phyloP scores from a whole-genome alignment of 73 alveolate genomes.

The Paramecium caudatum region DNA sequence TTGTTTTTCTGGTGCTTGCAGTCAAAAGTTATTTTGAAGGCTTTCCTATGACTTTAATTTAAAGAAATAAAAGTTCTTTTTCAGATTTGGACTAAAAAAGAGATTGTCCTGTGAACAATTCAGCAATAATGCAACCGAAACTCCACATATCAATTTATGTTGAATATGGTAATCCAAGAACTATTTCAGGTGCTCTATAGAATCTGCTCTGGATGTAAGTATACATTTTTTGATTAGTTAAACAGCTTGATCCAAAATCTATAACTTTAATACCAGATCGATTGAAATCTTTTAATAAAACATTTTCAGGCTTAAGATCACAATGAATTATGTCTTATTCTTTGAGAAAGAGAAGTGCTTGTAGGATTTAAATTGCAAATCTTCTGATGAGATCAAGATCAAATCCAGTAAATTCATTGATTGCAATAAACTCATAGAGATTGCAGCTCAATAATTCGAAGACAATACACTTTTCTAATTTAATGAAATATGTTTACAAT shows the following conservation, averaged over 20 bases:
- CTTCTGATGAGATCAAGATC: conserved; percentile 88
- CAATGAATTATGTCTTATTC: conserved; percentile 86
- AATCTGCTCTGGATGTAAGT: conserved; percentile 85
- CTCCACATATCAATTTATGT: conserved; percentile 90
- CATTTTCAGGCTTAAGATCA: conserved; percentile 95
- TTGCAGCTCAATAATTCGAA: conserved; percentile 85
- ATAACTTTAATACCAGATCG: conserved; percentile 85
- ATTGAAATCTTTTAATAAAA: conserved; percentile 83
- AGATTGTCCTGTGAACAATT: conserved; percentile 86
- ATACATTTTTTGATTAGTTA: conserved; percentile 80
- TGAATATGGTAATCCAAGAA: conserved; percentile 84
- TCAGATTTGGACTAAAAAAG: conserved; percentile 64
- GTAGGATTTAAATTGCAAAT: conserved; percentile 90
- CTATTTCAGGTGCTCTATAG: conserved; percentile 89
- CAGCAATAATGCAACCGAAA: conserved; percentile 90
- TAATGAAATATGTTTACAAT: conserved; percentile 79
- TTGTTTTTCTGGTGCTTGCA: not conserved
- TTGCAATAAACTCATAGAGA: conserved; percentile 91
- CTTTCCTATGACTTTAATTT: conserved; percentile 3
- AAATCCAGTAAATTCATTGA: conserved; percentile 90
- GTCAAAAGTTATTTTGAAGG: conserved; percentile 1
- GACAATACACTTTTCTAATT: conserved; percentile 77
- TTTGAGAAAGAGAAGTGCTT: conserved; percentile 82
- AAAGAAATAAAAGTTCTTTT: conserved; percentile 6
- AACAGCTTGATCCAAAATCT: conserved; percentile 90